Evolutionary conservation across 805 yeast genomes (phyloP), one percentile per base, ranked within the genome.

Genomic region (Wickerhamomyces mucosus): DNA sequence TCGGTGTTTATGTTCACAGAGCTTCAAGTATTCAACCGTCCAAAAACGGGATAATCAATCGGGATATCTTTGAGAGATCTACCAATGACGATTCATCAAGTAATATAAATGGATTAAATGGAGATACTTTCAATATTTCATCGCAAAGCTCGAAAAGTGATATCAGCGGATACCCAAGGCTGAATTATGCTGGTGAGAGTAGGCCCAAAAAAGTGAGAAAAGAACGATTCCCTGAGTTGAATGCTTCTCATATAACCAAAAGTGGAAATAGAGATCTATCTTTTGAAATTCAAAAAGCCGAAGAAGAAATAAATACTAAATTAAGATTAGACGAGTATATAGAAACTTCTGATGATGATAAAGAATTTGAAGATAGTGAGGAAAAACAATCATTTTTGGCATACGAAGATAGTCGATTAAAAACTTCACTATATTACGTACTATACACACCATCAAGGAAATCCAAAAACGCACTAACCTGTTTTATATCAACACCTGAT

Each of bases 1-100:
- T 72, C 46, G 78, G 78, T 6, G 76, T 72, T 7, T 72, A 72
- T 45, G 46, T 72, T 25, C 76, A 72, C 39, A 46, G 78, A 26
- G 74, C 74, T 0, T 46, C 64, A 0, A 55, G 55, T 24, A 42
- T 61, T 3, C 52, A 46, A 0, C 55, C 67, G 0, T 53, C 65
- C 0, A 58, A 56, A 32, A 59, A 56, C 29, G 70, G 69, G 0
- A 36, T 60, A 14, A 38, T 56, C 9, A 65, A 65, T 43, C 56
- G 55, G 1, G 69, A 66, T 32, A 47, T 64, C 1, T 56, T 43
- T n/a, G n/a, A n/a, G 24, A 26, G 29, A 19, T 12, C 22, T 20
- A 24, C 20, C 13, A 30, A 11, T 18, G 19, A 21, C 6, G 15
- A 11, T 4, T 16, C 26, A 9, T 36, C 31, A 5, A 16, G 11